These are phyloP conservation scores for Cupressus sempervirens DNA, from an alignment of 75 land plant species.

Conservation along the genomic window DNA sequence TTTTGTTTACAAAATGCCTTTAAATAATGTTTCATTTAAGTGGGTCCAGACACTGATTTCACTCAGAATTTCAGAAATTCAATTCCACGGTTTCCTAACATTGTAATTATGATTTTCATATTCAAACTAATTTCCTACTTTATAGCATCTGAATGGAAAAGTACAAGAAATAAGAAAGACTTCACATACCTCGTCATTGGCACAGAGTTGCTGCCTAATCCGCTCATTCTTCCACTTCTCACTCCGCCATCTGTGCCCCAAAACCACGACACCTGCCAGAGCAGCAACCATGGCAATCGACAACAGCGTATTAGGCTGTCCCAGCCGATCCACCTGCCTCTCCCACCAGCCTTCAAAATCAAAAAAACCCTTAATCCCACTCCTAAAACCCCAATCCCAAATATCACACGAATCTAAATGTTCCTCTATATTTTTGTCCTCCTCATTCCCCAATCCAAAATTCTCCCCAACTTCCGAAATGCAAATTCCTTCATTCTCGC, in stretches of 20 bases:
- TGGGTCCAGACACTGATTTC: too few species aligned
- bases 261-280: slow-evolving; percentile 41
- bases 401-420: not conserved
- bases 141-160: not conserved
- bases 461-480: not conserved
- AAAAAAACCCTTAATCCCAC: not conserved
- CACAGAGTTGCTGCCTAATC: slow-evolving; percentile 49
- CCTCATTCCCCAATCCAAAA: not conserved
- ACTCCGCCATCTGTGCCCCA: slow-evolving; percentile 78
- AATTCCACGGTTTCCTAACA: too few species aligned
- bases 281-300: slow-evolving; percentile 37
- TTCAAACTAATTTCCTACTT: not conserved
- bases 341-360: slow-evolving; percentile 28
- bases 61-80: too few species aligned
- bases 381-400: slow-evolving; percentile 6
- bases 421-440: not conserved
- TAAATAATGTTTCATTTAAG: too few species aligned
- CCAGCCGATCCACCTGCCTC: slow-evolving; percentile 10
- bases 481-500: not conserved
- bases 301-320: slow-evolving; percentile 39
- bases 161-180: not conserved
- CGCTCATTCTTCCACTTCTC: slow-evolving; percentile 66
- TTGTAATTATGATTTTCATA: too few species aligned
- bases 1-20: too few species aligned
- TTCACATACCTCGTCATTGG: slow-evolving; percentile 54